Base-by-base conservation (phyloP, 1,139 yeast genomes). In the Pichia sp. region DNA sequence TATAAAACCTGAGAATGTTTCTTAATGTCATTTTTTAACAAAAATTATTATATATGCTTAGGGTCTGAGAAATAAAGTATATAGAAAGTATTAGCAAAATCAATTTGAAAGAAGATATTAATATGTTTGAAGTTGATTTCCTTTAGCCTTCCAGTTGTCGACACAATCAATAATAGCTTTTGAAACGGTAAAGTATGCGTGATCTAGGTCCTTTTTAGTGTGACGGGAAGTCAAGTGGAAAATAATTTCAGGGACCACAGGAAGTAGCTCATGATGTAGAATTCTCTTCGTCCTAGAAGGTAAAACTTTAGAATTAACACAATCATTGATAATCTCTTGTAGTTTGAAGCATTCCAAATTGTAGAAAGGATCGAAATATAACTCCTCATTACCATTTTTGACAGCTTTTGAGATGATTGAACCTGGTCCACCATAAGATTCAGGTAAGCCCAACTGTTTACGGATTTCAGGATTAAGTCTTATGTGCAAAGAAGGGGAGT, bases 261-360 rank as follows among this genome's bases (percentile, higher is more conserved):
- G 95, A 60, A 88, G 77, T 55, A 83, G 73, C 67, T 92, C 97
- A 64, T 86, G 95, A 61, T 81, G 84, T 55, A 85, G 75, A 17
- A 90, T 77, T 58, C 82, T 77, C 59, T 86, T 85, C 16, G 88
- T 78, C 66, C 96, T 82, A 14, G 92, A 76, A 51, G 91, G 75
- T 59, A 90, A 76, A 17, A 87, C 78, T 44, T 77, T 74, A n/a
- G 75, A 69, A 9, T 68, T 65, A 55, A 84, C 74, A 8, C 81
- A 74, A 33, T 71, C 67, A 63, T 87, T 85, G 38, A 86, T 80
- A 36, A 89, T 78, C 55, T 73, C 73, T 70, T 87, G 95, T 55
- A 87, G 71, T 49, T 87, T 72, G 61, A 73, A 79, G 56, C 79
- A 81, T 65, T 87, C 95, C 27, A 75, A 66, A 64, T 85, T 85